Base-by-base conservation (phyloP, 768 basidiomycete species). In the Crassisporium funariophilum region DNA sequence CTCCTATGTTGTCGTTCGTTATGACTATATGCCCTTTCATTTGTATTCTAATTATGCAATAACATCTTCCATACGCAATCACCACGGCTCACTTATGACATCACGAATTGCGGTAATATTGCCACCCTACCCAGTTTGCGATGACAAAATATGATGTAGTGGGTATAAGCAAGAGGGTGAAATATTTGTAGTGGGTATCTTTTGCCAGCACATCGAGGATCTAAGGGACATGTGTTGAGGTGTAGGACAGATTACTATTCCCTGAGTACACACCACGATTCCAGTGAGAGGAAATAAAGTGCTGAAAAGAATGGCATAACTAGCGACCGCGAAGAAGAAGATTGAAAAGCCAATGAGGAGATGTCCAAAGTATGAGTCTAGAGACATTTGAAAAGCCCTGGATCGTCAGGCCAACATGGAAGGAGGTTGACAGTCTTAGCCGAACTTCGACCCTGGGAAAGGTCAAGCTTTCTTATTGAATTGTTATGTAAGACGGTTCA, bases 121-220 rank as follows among this genome's bases (percentile, higher is more conserved):
- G 93, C 93, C 94, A 98, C 33, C 95, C 95, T 29, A 95, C 91
- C 95, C 95, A 98, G 60, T 98, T 98, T 33, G 93, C 92, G 58
- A 98, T 98, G 43, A 92, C 88, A 65, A 94, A 95, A 68, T 91
- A 94, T 31, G 86, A 76, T 8, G 77, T 81, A 6, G 85, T 84
- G 10, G 95, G 93, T 35, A 98, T 77, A 35, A 94, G 72, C 29
- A 97, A 69, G 9, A 94, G 67, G 22, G 69, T 58, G 55, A 95
- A 82, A 67, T 95, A 97, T 69, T 94, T 95, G 82, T 95, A 95
- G 62, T 97, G 91, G 17, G 73, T 81, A 69, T 95, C 94, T 31
- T 67, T 57, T 2, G 80, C 82, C 8, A 94, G 70, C 41, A 67
- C 57, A 61, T 86, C 82, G 48, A 92, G 67, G 15, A 83, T 36